These are phyloP conservation scores for Cajanus cajan DNA, from an alignment of 306 rosid species.

Conservation along the genomic window DNA sequence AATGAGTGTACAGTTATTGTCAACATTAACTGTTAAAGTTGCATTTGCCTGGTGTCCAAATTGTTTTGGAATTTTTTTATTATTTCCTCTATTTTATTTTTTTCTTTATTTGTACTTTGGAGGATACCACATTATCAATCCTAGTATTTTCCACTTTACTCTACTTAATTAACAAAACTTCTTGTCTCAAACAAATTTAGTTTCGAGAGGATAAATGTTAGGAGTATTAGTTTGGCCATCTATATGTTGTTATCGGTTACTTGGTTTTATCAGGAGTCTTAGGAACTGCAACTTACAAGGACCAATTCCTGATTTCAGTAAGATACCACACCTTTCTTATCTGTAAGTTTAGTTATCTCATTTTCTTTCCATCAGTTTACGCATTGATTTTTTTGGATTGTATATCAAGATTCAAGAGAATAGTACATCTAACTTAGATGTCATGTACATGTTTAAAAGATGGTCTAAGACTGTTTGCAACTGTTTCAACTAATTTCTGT, in stretches of 20 bases:
- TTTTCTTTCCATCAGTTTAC: neutral
- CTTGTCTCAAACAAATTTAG: neutral
- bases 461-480: neutral
- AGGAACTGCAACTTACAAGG: conserved; percentile 88
- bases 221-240: neutral
- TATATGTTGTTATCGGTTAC: neutral
- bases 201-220: neutral
- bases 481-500: conserved; percentile 27
- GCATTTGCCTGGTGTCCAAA: neutral
- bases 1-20: neutral
- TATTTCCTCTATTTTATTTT: neutral
- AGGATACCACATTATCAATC: neutral
- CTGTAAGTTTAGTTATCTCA: conserved; percentile 54
- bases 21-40: neutral
- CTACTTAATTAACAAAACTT: neutral
- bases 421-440: too few species aligned
- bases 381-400: neutral
- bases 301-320: conserved; percentile 77
- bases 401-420: too few species aligned
- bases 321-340: conserved; percentile 51
- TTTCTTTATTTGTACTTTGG: neutral
- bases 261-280: conserved; percentile 69
- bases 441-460: conserved; percentile 1
- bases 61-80: neutral
- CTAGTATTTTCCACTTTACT: neutral